Evolutionary conservation across 441 rosid genomes (phyloP).

Genomic region (Croton laevigatus): DNA sequence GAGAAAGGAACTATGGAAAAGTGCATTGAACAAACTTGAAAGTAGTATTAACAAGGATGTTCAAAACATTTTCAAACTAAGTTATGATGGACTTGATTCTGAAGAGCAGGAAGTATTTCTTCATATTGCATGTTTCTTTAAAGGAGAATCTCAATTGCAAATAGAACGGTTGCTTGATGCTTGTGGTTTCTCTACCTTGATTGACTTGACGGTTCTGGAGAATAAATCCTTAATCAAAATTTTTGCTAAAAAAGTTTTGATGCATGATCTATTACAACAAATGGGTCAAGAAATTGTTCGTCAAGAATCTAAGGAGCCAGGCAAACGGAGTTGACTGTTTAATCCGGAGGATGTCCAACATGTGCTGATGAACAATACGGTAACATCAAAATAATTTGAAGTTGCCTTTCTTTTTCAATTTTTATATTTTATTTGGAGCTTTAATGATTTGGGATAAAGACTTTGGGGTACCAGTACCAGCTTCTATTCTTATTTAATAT

Average conservation of each 20-base stretch:
- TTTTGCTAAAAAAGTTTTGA: background rate
- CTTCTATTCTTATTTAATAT: too few relatives aligned
- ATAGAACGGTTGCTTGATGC: background rate
- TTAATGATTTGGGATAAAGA: background rate
- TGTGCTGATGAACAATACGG: background rate
- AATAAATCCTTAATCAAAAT: background rate
- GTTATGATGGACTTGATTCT: background rate
- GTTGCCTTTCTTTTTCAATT: background rate
- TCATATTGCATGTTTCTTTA: conserved; percentile 2
- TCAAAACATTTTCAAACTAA: background rate
- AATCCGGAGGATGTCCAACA: background rate
- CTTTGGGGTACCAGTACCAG: too few relatives aligned
- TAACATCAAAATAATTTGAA: background rate
- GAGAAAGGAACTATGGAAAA: background rate
- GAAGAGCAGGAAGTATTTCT: background rate
- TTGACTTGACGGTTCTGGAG: background rate
- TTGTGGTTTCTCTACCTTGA: background rate
- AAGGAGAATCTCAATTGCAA: background rate
- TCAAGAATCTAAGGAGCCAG: conserved; percentile 1
- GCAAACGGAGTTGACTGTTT: background rate
- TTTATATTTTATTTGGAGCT: background rate
- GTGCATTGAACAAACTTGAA: background rate
- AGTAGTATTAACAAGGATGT: background rate
- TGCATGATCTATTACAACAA: background rate
- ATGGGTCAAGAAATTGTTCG: background rate